These are phyloP conservation scores for Rubroshorea leprosula DNA, from an alignment of 345 rosid species.

Conservation along the genomic window DNA sequence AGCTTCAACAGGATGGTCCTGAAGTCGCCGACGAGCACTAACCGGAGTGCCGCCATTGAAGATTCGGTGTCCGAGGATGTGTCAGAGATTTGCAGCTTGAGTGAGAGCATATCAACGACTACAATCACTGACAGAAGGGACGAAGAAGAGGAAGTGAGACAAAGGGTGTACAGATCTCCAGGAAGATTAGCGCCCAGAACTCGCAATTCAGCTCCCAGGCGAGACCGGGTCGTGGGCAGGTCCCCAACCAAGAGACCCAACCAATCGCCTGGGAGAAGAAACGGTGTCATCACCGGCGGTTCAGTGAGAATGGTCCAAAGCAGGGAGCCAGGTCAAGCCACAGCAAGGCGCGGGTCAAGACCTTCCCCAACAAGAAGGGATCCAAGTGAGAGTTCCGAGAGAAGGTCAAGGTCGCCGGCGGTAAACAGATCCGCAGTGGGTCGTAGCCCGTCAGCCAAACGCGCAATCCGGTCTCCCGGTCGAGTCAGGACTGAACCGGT, in stretches of 20 bases:
- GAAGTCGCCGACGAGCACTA: constrained; percentile 1
- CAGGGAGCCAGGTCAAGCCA: constrained; percentile 24
- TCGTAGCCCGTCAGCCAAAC: constrained; percentile 45
- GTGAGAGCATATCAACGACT: constrained; percentile 52
- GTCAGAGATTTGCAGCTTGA: constrained; percentile 63
- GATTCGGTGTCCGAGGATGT: constrained; percentile 43
- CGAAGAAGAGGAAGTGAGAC: constrained; percentile 39
- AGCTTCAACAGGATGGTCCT: constrained; percentile 6
- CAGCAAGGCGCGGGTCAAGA: constrained; percentile 25
- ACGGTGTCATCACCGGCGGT: constrained; percentile 10
- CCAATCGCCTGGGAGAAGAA: constrained; percentile 41
- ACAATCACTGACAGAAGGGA: constrained; percentile 31
- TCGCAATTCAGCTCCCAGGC: constrained; percentile 11
- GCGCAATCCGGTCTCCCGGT: constrained; percentile 55
- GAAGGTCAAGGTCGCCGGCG: constrained; percentile 72
- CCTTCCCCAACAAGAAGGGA: constrained; percentile 38
- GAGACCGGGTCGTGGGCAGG: constrained; percentile 29
- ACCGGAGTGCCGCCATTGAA: constrained; percentile 13
- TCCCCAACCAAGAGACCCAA: constrained; percentile 47
- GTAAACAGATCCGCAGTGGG: constrained; percentile 50
- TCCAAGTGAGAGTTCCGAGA: constrained; percentile 57
- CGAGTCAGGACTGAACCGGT: constrained; percentile 37
- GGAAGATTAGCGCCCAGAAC: constrained; percentile 35
- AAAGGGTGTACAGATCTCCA: constrained; percentile 44
- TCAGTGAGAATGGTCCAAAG: constrained; percentile 29